Evolutionary conservation across 2,329 filamentous ascomycete species (phyloP), one percentile per base, ranked within the genome.

Genomic region (Fusarium pilosicola): DNA sequence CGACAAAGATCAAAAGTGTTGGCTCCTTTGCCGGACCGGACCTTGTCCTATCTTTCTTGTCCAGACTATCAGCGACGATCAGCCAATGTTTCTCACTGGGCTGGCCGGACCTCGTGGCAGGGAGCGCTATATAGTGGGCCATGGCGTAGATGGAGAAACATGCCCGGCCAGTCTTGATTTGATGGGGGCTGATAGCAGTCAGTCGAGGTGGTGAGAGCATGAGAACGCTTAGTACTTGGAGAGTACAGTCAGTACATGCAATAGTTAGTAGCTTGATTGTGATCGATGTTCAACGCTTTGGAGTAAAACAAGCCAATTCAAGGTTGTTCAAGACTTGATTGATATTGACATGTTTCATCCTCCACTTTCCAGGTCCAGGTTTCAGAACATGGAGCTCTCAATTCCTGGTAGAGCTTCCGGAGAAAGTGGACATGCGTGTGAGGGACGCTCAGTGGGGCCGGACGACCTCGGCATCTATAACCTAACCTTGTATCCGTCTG

Each of bases 61-160:
- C 41, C 36, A 58, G 42, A 51, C 46, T 51, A 68, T 42, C 28
- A 55, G 57, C 24, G 71, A 32, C 58, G 66, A 73, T 74, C 62
- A 45, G 41, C 32, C 63, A 68, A 70, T 70, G 56, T 68, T 48
- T 67, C 38, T 38, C 39, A 34, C 54, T 57, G 65, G 52, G 42
- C 54, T 68, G 68, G 69, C 62, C 51, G 56, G 39, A 61, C 70
- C 70, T 73, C 70, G 70, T 73, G 65, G 70, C 65, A 73, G 34
- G 42, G 58, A 62, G 65, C 70, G 65, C 70, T 49, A 61, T 46
- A 61, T 48, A 56, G 52, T 44, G 54, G 57, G 56, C 41, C 51
- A 70, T 70, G 65, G 65, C 65, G 56, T 62, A 51, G 24, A 60
- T 59, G 59, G 70, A 73, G 70, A 66, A 70, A 73, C 65, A 63